Evolutionary conservation across 306 rosid species (phyloP).

Genomic region (Lathyrus tuberosus): DNA sequence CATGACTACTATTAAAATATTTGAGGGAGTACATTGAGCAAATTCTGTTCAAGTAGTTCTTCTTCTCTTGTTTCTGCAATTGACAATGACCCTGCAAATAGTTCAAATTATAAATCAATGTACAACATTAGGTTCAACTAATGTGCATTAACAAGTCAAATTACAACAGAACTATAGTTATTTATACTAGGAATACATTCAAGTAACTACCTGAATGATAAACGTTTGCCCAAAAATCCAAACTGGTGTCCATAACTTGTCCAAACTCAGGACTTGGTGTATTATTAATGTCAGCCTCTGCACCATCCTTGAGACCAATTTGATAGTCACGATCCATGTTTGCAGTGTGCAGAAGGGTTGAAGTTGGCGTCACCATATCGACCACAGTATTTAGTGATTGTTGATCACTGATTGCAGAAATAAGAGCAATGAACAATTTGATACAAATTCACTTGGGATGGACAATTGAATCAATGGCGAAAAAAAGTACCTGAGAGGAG

Average conservation of each 20-base stretch:
- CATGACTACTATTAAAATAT: constrained; percentile 10
- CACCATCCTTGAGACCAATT: constrained; percentile 14
- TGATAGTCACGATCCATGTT: constrained; percentile 37
- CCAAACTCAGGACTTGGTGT: constrained; percentile 38
- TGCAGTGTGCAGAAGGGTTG: constrained; percentile 34
- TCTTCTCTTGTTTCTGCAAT: constrained; percentile 35
- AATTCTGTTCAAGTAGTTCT: constrained; percentile 42
- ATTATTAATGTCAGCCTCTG: constrained; percentile 18
- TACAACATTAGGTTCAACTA: neutral
- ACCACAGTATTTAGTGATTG: constrained; percentile 32
- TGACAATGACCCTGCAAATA: constrained; percentile 35
- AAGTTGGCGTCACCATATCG: constrained; percentile 40
- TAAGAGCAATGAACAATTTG: neutral
- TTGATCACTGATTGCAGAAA: constrained; percentile 42
- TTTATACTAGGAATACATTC: neutral
- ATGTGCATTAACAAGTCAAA: neutral
- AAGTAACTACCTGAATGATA: constrained; percentile 40
- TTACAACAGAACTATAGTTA: neutral
- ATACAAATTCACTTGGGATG: constrained; percentile 2
- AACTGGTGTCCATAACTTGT: constrained; percentile 38
- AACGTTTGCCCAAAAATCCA: constrained; percentile 49
- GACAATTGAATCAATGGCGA: constrained; percentile 13
- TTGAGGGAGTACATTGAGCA: constrained; percentile 38
- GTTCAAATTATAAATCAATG: neutral
- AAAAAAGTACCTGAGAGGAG: constrained; percentile 45